Conservation (phyloP, 1,284 basidiomycete species). For the Cyathus olla region DNA sequence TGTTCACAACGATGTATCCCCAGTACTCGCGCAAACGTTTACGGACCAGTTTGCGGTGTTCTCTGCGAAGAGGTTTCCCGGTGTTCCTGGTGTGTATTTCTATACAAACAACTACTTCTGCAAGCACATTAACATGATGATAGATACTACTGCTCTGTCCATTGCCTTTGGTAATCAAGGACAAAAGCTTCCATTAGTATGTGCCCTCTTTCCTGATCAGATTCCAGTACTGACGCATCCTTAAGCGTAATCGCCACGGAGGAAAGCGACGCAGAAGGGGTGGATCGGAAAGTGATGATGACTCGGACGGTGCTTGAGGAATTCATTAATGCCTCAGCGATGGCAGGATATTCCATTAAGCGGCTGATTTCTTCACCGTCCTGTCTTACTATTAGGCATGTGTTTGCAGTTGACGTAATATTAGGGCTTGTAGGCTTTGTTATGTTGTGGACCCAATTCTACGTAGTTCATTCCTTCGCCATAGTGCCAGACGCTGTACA, state of each 20-base stretch:
- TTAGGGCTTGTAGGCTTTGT: too few species aligned
- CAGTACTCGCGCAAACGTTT: conserved; percentile 86
- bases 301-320: conserved; percentile 56
- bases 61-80: conserved; percentile 93
- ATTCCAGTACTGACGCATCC: too few species aligned
- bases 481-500: conserved; percentile 22
- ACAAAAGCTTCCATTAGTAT: conserved; percentile 88
- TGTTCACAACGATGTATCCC: conserved; percentile 73
- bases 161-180: conserved; percentile 94
- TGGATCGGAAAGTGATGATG: conserved; percentile 56
- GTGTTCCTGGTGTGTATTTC: conserved; percentile 80
- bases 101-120: conserved; percentile 3
- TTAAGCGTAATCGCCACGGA: conserved; percentile 77
- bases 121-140: conserved; percentile 17
- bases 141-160: conserved; percentile 89
- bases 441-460: too few species aligned
- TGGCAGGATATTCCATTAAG: too few species aligned
- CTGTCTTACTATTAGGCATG: too few species aligned
- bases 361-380: too few species aligned
- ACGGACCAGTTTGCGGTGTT: conserved; percentile 92
- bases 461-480: conserved; percentile 12
- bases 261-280: conserved; percentile 59
- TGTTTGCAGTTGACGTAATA: too few species aligned
- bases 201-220: conserved; percentile 31
- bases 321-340: too few species aligned